Conservation (phyloP, 176 grass and related monocot genomes). For the Musa itinerans region DNA sequence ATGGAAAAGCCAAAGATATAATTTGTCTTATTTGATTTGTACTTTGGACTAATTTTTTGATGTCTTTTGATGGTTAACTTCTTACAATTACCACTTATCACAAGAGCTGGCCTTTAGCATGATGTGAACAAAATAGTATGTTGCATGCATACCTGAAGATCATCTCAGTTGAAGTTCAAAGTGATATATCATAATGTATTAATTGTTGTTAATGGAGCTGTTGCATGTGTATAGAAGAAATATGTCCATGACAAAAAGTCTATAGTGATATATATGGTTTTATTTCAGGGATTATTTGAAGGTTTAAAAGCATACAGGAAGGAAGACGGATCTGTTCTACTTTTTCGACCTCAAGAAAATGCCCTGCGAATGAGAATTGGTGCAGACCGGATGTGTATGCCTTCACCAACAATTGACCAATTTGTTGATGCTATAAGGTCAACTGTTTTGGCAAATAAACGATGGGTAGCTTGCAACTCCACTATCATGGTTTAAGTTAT, state of each 20-base stretch:
- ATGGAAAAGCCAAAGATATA: too few species aligned
- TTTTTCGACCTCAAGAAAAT: constrained; percentile 90
- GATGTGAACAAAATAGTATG: background rate
- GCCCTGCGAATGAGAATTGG: constrained; percentile 63
- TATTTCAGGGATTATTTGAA: constrained; percentile 70
- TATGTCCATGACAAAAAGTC: too few species aligned
- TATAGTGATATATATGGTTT: background rate
- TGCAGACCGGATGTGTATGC: constrained; percentile 94
- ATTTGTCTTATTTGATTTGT: background rate
- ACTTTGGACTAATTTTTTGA: background rate
- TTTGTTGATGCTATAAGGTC: constrained; percentile 77
- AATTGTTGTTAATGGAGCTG: background rate
- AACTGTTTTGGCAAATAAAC: constrained; percentile 70
- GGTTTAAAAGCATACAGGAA: constrained; percentile 81
- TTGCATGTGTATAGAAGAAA: background rate
- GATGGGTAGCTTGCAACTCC: constrained; percentile 47
- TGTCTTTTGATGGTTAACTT: background rate
- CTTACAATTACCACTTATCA: background rate
- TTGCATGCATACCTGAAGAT: background rate
- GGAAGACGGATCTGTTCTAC: constrained; percentile 51
- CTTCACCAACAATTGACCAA: constrained; percentile 58
- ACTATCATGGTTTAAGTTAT: constrained; percentile 7
- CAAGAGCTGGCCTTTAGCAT: background rate
- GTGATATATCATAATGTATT: background rate
- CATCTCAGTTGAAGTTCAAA: too few species aligned